Percentiles rank a stretch among this genome's conserved stretches.
phyloP scores from a whole-genome alignment of 2,329 filamentous ascomycete species.

The Bipolaris zeicola region DNA sequence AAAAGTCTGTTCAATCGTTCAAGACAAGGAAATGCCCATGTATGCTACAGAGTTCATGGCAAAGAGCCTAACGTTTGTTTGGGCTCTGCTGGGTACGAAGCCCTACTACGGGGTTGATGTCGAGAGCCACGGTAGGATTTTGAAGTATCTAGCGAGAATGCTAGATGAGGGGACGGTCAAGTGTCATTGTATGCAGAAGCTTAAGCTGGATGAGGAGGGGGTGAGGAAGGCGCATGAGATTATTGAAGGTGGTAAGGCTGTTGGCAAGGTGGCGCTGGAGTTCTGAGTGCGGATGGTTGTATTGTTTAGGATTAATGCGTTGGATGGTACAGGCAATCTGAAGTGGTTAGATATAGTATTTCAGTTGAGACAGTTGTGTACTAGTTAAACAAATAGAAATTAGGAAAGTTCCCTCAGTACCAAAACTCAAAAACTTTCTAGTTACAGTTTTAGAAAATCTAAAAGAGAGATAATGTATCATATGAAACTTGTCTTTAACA shows the following conservation, averaged over 20 bases:
- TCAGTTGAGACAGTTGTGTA: too few relatives aligned
- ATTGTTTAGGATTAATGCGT: too few relatives aligned
- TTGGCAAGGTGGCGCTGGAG: conserved; percentile 9
- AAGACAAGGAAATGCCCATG: conserved; percentile 14
- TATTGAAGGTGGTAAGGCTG: conserved; percentile 1
- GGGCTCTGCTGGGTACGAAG: conserved; percentile 9
- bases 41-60: conserved; percentile 14
- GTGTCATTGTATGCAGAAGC: conserved; percentile 10
- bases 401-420: too few relatives aligned
- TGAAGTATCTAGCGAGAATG: conserved; percentile 3
- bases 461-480: too few relatives aligned
- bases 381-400: too few relatives aligned
- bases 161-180: neutral
- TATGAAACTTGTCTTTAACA: too few relatives aligned
- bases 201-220: conserved; percentile 7
- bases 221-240: conserved; percentile 12
- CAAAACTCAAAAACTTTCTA: too few relatives aligned
- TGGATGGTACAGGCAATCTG: too few relatives aligned
- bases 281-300: neutral
- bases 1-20: conserved; percentile 8
- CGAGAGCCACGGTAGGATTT: conserved; percentile 5
- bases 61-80: conserved; percentile 10
- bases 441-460: too few relatives aligned
- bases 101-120: conserved; percentile 9
- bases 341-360: too few relatives aligned